phyloP scores from a whole-genome alignment of 768 basidiomycete genomes.

The Auriscalpium vulgare region DNA sequence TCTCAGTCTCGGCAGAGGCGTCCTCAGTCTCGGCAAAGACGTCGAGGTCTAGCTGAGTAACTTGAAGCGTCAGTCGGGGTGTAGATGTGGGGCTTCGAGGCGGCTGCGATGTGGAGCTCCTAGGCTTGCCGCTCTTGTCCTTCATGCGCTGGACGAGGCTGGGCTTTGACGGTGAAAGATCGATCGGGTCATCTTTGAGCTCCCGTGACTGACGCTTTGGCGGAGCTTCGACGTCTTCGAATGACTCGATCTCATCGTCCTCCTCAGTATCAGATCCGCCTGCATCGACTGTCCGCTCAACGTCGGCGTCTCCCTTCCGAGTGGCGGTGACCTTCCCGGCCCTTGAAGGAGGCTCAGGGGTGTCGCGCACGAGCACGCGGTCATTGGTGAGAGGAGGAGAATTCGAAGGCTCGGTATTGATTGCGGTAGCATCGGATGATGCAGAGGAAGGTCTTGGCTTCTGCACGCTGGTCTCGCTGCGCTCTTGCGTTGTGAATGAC shows the following conservation, averaged over 20 bases:
- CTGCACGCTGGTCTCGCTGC: neutral
- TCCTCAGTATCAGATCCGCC: neutral
- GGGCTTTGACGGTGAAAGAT: neutral
- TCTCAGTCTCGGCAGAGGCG: neutral
- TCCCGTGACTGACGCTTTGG: neutral
- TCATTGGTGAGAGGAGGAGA: neutral
- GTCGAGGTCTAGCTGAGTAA: no score
- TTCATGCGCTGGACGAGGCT: slow-evolving; percentile 1
- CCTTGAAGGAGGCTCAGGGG: neutral
- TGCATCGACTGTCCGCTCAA: neutral
- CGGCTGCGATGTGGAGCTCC: no score
- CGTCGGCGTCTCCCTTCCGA: neutral
- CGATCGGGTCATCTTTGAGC: slow-evolving; percentile 13
- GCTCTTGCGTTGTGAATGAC: neutral
- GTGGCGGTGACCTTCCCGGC: neutral
- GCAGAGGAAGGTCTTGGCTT: neutral
- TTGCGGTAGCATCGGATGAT: slow-evolving; percentile 3
- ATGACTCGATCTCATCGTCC: slow-evolving; percentile 9
- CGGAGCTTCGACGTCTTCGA: neutral
- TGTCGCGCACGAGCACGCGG: neutral
- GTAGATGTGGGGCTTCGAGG: neutral
- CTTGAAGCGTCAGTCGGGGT: neutral
- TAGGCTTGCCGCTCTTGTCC: neutral
- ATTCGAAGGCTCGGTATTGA: slow-evolving; percentile 1
- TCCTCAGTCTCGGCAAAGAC: neutral